Evolutionary conservation across 106 monocot species (phyloP).

Genomic region (Dendrobium officinale): DNA sequence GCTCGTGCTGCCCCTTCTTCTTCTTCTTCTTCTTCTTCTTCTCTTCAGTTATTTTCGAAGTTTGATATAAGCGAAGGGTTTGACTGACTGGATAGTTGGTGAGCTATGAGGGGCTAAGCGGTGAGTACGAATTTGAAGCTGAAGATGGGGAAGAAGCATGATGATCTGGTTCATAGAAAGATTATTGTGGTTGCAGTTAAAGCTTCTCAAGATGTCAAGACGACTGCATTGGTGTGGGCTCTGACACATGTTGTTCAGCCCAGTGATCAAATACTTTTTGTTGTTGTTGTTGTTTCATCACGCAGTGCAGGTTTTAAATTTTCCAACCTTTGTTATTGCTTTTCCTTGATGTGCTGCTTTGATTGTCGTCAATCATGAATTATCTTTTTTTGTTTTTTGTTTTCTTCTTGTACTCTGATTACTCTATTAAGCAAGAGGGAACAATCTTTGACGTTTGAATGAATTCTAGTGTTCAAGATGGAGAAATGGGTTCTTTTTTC

Average conservation of each 20-base stretch:
- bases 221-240: conserved; percentile 48
- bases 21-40: not conserved
- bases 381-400: not conserved
- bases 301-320: not conserved
- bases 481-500: not conserved
- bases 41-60: not conserved
- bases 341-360: not conserved
- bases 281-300: conserved; percentile 27
- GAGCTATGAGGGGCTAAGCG: not conserved
- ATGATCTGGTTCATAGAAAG: not conserved
- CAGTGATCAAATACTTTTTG: conserved; percentile 40
- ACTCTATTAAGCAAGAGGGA: not conserved
- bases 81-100: not conserved
- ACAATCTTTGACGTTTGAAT: not conserved
- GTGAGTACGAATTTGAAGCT: not conserved
- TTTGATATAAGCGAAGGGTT: not conserved
- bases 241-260: conserved; percentile 52
- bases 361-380: not conserved
- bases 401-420: not conserved
- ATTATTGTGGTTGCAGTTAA: conserved; percentile 58
- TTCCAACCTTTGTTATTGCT: not conserved
- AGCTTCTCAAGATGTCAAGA: conserved; percentile 46
- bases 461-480: not conserved
- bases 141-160: conserved; percentile 1
- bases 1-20: not conserved